Evolutionary conservation across 192 early-diverging fungal species (phyloP).

Genomic region (Gonapodya sp.): DNA sequence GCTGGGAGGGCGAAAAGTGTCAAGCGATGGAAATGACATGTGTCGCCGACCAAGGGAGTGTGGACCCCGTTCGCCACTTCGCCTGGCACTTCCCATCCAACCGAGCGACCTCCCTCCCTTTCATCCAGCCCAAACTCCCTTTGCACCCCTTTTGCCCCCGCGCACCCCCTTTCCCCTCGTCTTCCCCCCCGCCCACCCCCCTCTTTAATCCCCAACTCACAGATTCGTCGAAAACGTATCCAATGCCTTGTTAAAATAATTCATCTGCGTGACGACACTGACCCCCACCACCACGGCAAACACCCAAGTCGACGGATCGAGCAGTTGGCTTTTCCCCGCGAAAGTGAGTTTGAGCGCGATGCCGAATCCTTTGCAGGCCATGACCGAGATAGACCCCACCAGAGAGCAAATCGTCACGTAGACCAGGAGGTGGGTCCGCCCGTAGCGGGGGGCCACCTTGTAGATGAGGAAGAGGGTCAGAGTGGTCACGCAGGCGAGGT

Average conservation of each 20-base stretch:
- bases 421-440: slow-evolving; percentile 70
- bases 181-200: not conserved
- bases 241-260: slow-evolving; percentile 96
- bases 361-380: slow-evolving; percentile 88
- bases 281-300: slow-evolving; percentile 68
- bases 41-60: not conserved
- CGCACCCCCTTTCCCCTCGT: not conserved
- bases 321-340: slow-evolving; percentile 85
- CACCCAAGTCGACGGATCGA: slow-evolving; percentile 79
- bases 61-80: no score
- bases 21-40: not conserved
- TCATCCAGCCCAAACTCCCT: no score
- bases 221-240: slow-evolving; percentile 86
- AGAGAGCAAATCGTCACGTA: slow-evolving; percentile 94
- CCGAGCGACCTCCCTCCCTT: no score
- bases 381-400: slow-evolving; percentile 88
- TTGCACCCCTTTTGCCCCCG: not conserved
- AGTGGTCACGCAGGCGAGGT: slow-evolving; percentile 53
- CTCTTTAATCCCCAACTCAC: slow-evolving; percentile 33
- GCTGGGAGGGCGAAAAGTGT: slow-evolving; percentile 20
- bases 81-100: no score
- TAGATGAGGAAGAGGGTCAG: slow-evolving; percentile 72
- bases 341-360: slow-evolving; percentile 87
- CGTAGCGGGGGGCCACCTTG: slow-evolving; percentile 64
- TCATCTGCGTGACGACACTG: slow-evolving; percentile 91